Conservation (phyloP, 2,329 filamentous ascomycete genomes). For the Ceratocystis ficicola region DNA sequence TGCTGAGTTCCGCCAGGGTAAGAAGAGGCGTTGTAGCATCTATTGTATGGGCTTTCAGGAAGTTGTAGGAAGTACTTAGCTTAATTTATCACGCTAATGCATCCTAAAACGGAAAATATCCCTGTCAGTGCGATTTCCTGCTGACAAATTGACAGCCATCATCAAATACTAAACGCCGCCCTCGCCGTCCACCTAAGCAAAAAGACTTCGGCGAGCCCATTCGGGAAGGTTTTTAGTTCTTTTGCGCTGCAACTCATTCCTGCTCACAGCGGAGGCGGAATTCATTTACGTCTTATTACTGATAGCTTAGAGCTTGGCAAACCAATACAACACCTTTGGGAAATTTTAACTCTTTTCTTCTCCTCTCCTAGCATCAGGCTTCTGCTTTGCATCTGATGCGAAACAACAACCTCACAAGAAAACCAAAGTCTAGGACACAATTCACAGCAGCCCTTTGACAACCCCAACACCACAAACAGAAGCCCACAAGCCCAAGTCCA, state of each 20-base stretch:
- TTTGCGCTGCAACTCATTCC: not conserved
- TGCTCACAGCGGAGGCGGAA: not conserved
- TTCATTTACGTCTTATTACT: not conserved
- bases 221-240: not conserved
- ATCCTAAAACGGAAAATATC: not conserved
- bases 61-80: no score
- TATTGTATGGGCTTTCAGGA: not conserved
- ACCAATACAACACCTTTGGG: not conserved
- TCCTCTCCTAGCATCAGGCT: no score
- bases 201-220: not conserved
- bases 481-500: not conserved
- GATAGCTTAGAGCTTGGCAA: not conserved
- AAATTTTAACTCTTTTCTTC: no score
- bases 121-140: not conserved
- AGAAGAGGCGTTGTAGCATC: not conserved
- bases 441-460: not conserved
- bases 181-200: not conserved
- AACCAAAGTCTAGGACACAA: no score
- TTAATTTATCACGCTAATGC: not conserved
- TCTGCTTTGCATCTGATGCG: no score
- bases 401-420: no score
- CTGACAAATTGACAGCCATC: slow-evolving; percentile 10
- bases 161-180: not conserved
- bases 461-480: not conserved
- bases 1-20: not conserved